These are phyloP conservation scores for Orbilia quercus DNA, from an alignment of 2,329 filamentous ascomycete genomes.

Conservation along the genomic window DNA sequence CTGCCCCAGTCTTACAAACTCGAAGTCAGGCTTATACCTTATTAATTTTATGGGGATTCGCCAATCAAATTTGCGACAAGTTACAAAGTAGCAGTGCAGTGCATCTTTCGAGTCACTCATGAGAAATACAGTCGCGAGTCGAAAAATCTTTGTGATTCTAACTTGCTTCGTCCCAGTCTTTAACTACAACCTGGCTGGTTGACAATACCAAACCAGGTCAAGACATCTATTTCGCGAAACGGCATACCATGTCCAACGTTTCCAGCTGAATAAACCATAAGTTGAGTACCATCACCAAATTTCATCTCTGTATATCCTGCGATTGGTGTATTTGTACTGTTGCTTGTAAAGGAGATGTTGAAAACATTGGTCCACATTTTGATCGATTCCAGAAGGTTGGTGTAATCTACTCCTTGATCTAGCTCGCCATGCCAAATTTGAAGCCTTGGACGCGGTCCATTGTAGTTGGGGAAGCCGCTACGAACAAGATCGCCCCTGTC, in stretches of 20 bases:
- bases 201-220: constrained; percentile 46
- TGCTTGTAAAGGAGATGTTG: constrained; percentile 57
- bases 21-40: too few relatives aligned
- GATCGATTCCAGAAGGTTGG: constrained; percentile 64
- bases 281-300: constrained; percentile 61
- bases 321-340: constrained; percentile 60
- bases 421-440: constrained; percentile 63
- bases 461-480: constrained; percentile 63
- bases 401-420: constrained; percentile 63
- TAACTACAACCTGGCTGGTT: too few relatives aligned
- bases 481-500: constrained; percentile 45
- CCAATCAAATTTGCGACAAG: too few relatives aligned
- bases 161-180: too few relatives aligned
- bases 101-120: too few relatives aligned
- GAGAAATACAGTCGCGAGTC: too few relatives aligned
- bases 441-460: constrained; percentile 64
- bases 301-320: constrained; percentile 60
- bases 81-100: too few relatives aligned
- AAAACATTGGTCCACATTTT: constrained; percentile 65
- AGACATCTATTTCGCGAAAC: constrained; percentile 59
- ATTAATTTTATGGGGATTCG: too few relatives aligned
- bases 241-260: constrained; percentile 61
- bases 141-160: too few relatives aligned
- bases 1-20: too few relatives aligned
- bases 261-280: constrained; percentile 61